A percentile compares a stretch with the other conserved stretches of the same genome.
Evolutionary conservation across 2,329 filamentous ascomycete species (phyloP).

Genomic region (Ceratocystis harringtonii): DNA sequence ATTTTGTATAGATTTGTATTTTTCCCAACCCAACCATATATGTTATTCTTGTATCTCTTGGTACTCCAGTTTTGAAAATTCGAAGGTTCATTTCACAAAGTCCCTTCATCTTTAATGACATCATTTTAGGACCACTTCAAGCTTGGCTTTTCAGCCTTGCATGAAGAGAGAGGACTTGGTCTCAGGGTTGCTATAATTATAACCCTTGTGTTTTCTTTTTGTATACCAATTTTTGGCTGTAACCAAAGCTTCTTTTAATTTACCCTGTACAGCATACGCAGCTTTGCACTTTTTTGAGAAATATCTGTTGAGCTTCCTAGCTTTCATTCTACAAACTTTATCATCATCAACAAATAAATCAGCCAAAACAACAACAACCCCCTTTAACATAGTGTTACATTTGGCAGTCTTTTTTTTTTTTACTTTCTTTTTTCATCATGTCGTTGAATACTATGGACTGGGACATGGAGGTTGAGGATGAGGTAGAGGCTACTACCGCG

Average conservation of each 20-base stretch:
- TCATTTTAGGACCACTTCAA: not conserved
- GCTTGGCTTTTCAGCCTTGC: not conserved
- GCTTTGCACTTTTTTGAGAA: too few relatives aligned
- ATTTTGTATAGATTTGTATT: too few relatives aligned
- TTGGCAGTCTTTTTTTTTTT: not conserved
- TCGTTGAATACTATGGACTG: conserved; percentile 43
- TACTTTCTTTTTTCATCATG: conserved; percentile 19
- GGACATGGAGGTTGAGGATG: conserved; percentile 58
- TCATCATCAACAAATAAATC: not conserved
- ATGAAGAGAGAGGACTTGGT: not conserved
- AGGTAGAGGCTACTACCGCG: conserved; percentile 26
- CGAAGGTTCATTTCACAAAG: too few relatives aligned
- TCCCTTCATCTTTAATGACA: not conserved
- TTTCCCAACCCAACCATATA: too few relatives aligned
- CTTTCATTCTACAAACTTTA: not conserved
- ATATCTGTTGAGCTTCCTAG: not conserved
- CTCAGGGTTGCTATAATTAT: not conserved
- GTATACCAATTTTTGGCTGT: not conserved
- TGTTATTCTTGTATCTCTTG: too few relatives aligned
- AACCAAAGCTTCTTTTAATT: too few relatives aligned
- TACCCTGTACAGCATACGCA: too few relatives aligned
- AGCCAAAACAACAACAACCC: not conserved
- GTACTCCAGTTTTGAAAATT: too few relatives aligned
- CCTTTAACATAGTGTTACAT: not conserved
- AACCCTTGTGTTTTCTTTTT: not conserved